phyloP scores from a whole-genome alignment of 2,329 filamentous ascomycete species.

The Triangularia verruculosa region DNA sequence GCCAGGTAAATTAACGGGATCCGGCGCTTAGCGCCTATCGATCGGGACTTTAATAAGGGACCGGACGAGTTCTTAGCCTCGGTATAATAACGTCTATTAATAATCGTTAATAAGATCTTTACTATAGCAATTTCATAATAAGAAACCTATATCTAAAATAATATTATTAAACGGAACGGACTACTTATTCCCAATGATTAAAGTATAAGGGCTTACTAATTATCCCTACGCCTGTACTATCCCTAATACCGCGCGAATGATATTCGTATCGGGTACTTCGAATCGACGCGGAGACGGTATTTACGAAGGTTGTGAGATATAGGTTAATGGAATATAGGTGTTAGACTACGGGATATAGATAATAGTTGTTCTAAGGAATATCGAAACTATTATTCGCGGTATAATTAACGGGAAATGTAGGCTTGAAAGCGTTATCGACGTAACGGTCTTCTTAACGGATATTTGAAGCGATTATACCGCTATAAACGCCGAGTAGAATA shows the following conservation, averaged over 20 bases:
- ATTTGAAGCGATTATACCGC: conserved; percentile 32
- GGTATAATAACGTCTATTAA: not conserved
- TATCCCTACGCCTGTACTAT: conserved; percentile 35
- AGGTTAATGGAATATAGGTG: conserved; percentile 27
- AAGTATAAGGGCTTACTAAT: conserved; percentile 35
- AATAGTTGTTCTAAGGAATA: conserved; percentile 34
- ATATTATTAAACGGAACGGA: conserved; percentile 30
- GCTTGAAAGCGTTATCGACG: conserved; percentile 34
- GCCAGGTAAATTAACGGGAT: not conserved
- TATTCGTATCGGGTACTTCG: conserved; percentile 36
- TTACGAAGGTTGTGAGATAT: conserved; percentile 32
- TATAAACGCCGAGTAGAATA: conserved; percentile 38
- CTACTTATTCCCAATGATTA: conserved; percentile 32
- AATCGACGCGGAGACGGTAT: conserved; percentile 35
- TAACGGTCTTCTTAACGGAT: conserved; percentile 35
- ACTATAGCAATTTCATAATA: not conserved
- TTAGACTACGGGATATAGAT: conserved; percentile 34
- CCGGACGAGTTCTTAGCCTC: not conserved
- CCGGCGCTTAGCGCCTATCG: not conserved
- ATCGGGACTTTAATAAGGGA: not conserved
- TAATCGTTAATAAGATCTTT: not conserved
- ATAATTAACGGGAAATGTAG: conserved; percentile 31
- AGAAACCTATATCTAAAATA: conserved; percentile 13
- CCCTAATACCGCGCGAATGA: conserved; percentile 25
- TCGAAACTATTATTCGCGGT: conserved; percentile 32